Evolutionary conservation across 148 eudicot species (phyloP).

Genomic region (Rhododendron vialii): DNA sequence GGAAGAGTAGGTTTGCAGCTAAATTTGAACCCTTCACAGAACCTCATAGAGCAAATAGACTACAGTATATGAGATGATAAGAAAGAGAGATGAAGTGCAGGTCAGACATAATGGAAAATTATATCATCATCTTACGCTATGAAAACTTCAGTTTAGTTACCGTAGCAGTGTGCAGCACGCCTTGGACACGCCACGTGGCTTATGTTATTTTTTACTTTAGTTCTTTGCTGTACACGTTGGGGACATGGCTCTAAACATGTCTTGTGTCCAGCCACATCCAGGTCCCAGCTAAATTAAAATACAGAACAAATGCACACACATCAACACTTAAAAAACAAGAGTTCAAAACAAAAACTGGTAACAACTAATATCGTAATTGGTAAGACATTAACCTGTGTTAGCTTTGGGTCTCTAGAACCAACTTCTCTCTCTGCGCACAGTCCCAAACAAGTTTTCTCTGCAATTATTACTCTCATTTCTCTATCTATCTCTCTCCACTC

Average conservation of each 20-base stretch:
- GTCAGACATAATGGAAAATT: not conserved
- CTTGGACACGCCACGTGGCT: not conserved
- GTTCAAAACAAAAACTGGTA: constrained; percentile 9
- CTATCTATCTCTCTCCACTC: not conserved
- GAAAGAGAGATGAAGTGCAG: not conserved
- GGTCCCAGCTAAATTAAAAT: not conserved
- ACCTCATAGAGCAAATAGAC: not conserved
- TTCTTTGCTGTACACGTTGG: not conserved
- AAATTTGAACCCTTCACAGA: not conserved
- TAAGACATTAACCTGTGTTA: not conserved
- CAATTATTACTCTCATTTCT: not conserved
- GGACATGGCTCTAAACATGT: not conserved
- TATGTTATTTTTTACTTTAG: not conserved
- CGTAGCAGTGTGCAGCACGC: not conserved
- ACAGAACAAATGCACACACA: not conserved
- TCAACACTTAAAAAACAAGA: not conserved
- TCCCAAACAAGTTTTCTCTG: not conserved
- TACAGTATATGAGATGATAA: not conserved
- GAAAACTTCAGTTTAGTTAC: not conserved
- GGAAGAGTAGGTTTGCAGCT: not conserved
- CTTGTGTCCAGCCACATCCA: not conserved
- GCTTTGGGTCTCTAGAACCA: not conserved
- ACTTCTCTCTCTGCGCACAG: not conserved
- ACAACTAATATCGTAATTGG: not conserved
- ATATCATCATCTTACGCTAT: not conserved